Base-by-base conservation (phyloP, 805 yeast genomes). In the Teunomyces kruisii region DNA sequence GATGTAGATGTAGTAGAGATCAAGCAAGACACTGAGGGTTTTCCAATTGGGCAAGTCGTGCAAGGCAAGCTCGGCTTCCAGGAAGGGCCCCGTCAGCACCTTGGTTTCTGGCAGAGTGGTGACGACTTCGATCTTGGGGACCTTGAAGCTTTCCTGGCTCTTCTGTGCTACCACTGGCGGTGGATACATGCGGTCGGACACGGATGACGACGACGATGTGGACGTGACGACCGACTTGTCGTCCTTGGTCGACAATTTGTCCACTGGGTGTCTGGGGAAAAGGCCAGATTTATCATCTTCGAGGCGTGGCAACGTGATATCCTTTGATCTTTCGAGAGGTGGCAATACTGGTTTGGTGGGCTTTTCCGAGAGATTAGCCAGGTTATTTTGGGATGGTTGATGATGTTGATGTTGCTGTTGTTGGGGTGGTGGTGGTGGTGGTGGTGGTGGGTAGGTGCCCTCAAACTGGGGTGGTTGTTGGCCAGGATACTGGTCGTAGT, bases 11-110 rank as follows among this genome's bases (percentile, higher is more conserved):
- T 58, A 64, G 48, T 61, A 64, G 28, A 46, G 49, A 42, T 61
- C 60, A 7, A 64, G 15, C 9, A 57, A 42, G 17, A 53, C 45
- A 31, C 52, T 46, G 32, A 64, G 42, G 1, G 38, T 43, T 6
- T 47, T 40, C 59, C 59, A 56, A 3, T 43, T 32, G n/a, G 69
- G 69, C 31, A 64, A 47, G 4, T 56, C 58, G 47, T 55, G 56
- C 29, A 48, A 45, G 9, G 44, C 43, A 14, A 63, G 54, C 38
- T 58, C 61, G 8, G 12, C 24, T n/a, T 35, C 38, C 38, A 35
- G 38, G 22, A 35, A 35, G n/a, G 38, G 38, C 6, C 38, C 38
- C 12, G 28, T 10, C 9, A 3, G 9, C 12, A 26, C 28, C 3
- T 3, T 26, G 4, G 28, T 3, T 4, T 26, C 28, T 26, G 9